Conservation (phyloP, 805 yeast species). For the Clavispora carvajalis region DNA sequence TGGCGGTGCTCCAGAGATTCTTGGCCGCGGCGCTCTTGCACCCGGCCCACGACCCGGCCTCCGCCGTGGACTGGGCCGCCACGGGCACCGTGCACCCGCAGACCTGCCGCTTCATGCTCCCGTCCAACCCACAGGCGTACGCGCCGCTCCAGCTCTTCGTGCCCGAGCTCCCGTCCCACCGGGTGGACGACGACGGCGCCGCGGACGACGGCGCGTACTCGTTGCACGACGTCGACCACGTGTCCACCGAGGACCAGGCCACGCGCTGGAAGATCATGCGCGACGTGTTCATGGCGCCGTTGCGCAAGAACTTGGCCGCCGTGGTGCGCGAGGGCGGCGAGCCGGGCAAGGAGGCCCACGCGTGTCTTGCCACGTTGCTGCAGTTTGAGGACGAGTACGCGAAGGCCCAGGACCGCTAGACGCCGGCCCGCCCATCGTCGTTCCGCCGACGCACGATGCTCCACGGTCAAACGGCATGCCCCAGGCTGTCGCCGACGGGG, state of each 20-base stretch:
- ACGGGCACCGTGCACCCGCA: slow-evolving; percentile 37
- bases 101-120: slow-evolving; percentile 48
- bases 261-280: slow-evolving; percentile 50
- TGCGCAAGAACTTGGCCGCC: slow-evolving; percentile 45
- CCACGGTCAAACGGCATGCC: too few relatives aligned
- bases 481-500: too few relatives aligned
- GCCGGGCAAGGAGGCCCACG: slow-evolving; percentile 47
- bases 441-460: too few relatives aligned
- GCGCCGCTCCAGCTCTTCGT: slow-evolving; percentile 57
- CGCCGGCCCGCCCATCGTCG: too few relatives aligned
- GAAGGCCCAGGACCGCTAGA: background rate
- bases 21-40: slow-evolving; percentile 40
- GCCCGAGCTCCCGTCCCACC: slow-evolving; percentile 26
- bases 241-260: slow-evolving; percentile 56
- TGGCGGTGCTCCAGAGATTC: slow-evolving; percentile 39
- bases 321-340: slow-evolving; percentile 70
- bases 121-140: slow-evolving; percentile 53
- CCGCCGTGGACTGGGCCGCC: slow-evolving; percentile 12
- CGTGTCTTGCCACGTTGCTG: slow-evolving; percentile 16
- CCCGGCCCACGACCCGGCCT: slow-evolving; percentile 14
- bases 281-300: slow-evolving; percentile 47
- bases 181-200: slow-evolving; percentile 6
- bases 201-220: slow-evolving; percentile 22
- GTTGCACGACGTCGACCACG: slow-evolving; percentile 35
- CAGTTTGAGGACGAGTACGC: slow-evolving; percentile 4